Conservation (phyloP, 225 moss, liverwort and hornwort species). For the Antitrichia curtipendula region DNA sequence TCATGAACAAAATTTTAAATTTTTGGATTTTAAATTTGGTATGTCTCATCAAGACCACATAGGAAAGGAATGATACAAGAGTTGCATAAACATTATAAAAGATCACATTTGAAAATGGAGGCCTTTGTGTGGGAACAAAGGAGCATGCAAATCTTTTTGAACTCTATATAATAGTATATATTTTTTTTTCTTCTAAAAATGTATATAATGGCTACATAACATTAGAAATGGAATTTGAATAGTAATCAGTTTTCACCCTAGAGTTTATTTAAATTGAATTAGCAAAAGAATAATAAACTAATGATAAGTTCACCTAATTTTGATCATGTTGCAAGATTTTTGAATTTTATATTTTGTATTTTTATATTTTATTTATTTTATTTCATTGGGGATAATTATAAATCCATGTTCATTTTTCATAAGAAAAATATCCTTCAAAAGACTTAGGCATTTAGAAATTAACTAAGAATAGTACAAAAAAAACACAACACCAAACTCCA, state of each 20-base stretch:
- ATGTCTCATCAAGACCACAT: rapidly evolving
- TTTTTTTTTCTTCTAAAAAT: background rate
- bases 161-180: too few relatives aligned
- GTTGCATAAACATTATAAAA: background rate
- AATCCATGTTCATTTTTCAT: too few relatives aligned
- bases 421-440: too few relatives aligned
- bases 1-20: too few relatives aligned
- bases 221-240: background rate
- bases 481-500: too few relatives aligned
- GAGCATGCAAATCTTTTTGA: background rate
- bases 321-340: too few relatives aligned
- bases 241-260: rapidly evolving
- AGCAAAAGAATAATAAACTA: background rate
- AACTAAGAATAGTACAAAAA: too few relatives aligned
- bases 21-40: background rate
- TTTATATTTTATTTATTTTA: too few relatives aligned
- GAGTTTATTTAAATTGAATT: background rate
- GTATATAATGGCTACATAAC: background rate
- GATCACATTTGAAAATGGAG: rapidly evolving
- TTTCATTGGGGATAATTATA: too few relatives aligned
- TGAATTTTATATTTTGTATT: too few relatives aligned
- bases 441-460: too few relatives aligned
- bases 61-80: background rate
- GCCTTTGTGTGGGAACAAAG: rapidly evolving
- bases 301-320: background rate